Evolutionary conservation across 2,329 filamentous ascomycete genomes (phyloP).

Genomic region (Trichoderma breve): DNA sequence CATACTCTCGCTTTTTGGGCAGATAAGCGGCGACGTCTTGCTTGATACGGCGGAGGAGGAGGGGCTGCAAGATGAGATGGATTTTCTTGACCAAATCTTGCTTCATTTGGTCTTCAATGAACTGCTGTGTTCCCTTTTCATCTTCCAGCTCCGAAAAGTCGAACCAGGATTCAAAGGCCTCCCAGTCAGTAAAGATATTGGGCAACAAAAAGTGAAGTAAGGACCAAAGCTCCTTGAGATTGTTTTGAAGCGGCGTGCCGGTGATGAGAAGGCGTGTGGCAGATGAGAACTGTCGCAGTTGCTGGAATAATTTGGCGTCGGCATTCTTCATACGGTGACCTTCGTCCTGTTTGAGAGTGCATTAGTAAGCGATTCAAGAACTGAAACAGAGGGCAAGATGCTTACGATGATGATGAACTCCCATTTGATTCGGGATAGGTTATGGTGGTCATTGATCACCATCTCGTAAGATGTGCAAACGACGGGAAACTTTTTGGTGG

Average conservation of each 20-base stretch:
- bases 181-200: conserved; percentile 87
- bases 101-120: conserved; percentile 71
- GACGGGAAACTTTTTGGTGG: conserved; percentile 73
- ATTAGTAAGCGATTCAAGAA: background rate
- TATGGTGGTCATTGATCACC: conserved; percentile 83
- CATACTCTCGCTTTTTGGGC: conserved; percentile 96
- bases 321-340: conserved; percentile 97
- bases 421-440: conserved; percentile 83
- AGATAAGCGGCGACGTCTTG: conserved; percentile 86
- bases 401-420: conserved; percentile 92
- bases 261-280: conserved; percentile 91
- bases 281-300: conserved; percentile 83
- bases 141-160: conserved; percentile 92
- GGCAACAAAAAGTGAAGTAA: conserved; percentile 90
- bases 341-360: conserved; percentile 62
- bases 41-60: conserved; percentile 84
- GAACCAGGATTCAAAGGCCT: conserved; percentile 94
- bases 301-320: conserved; percentile 86
- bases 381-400: background rate
- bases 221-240: conserved; percentile 92
- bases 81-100: conserved; percentile 65
- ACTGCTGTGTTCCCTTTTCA: conserved; percentile 72
- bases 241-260: conserved; percentile 93
- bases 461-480: conserved; percentile 97
- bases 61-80: conserved; percentile 87